phyloP scores from a whole-genome alignment of 208 protist genomes.

The Acanthamoeba polyphaga region DNA sequence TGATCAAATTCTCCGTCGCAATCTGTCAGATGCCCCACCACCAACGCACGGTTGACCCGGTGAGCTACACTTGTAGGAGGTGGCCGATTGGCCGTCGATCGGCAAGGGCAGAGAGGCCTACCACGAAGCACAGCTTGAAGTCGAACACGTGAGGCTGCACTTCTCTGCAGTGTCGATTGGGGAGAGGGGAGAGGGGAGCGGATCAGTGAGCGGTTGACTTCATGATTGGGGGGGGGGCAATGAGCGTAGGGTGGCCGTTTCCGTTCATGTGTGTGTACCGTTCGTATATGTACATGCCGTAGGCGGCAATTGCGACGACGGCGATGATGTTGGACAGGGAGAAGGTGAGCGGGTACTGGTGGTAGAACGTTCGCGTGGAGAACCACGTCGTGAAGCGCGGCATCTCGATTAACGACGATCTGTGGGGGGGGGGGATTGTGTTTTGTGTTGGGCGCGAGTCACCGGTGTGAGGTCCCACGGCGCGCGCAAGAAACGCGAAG shows the following conservation, averaged over 20 bases:
- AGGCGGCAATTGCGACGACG: neutral
- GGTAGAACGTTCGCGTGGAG: constrained; percentile 50
- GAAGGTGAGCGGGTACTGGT: constrained; percentile 32
- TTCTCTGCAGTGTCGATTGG: neutral
- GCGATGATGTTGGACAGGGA: constrained; percentile 7
- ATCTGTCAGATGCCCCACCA: neutral
- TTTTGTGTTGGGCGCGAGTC: neutral
- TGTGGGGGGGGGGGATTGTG: neutral
- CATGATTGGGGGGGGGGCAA: neutral
- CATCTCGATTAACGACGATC: neutral
- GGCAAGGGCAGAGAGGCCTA: neutral
- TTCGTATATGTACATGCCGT: constrained; percentile 59
- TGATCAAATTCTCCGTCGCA: constrained; percentile 17
- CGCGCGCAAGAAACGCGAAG: neutral
- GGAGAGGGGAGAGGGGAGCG: neutral
- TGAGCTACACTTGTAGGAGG: neutral
- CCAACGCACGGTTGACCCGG: neutral
- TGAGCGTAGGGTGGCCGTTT: neutral
- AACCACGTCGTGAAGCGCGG: constrained; percentile 38
- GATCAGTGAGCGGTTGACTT: neutral
- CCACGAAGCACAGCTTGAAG: constrained; percentile 7
- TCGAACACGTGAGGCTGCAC: neutral
- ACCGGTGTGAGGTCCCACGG: neutral
- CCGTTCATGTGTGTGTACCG: neutral
- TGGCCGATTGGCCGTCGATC: neutral